Evolutionary conservation across 306 rosid species (phyloP).

Genomic region (Neltuma alba): DNA sequence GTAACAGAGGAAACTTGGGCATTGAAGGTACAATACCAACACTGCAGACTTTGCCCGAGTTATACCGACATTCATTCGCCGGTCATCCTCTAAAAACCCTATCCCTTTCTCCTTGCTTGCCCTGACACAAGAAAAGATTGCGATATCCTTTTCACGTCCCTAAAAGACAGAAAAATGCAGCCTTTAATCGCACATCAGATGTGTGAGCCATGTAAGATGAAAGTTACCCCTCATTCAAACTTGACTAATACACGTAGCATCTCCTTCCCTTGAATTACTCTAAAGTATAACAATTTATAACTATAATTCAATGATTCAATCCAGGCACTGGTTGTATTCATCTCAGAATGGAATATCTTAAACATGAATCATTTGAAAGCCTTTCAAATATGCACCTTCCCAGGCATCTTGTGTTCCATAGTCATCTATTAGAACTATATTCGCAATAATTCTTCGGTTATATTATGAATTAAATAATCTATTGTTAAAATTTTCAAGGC

Average conservation of each 20-base stretch:
- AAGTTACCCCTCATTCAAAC: not conserved
- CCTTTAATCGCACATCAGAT: conserved; percentile 11
- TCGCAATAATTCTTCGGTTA: not conserved
- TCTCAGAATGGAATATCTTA: not conserved
- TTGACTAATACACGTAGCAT: not conserved
- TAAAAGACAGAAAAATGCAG: conserved; percentile 32
- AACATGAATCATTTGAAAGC: conserved; percentile 15
- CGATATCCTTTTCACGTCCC: conserved; percentile 96
- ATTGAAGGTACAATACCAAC: conserved; percentile 58
- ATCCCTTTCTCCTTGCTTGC: conserved; percentile 71
- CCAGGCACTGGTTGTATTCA: conserved; percentile 2
- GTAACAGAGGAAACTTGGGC: conserved; percentile 22
- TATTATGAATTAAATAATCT: not conserved
- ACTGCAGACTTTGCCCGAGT: conserved; percentile 94
- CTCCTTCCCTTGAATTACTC: not conserved
- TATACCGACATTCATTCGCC: conserved; percentile 94
- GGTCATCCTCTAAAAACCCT: conserved; percentile 78
- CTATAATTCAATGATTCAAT: conserved; percentile 14
- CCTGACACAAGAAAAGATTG: conserved; percentile 92
- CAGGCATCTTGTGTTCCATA: conserved; percentile 1
- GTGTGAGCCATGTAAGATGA: not conserved
- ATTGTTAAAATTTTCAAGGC: not conserved
- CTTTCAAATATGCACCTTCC: not conserved
- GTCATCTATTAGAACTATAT: conserved; percentile 17
- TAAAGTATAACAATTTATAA: not conserved